Conservation (phyloP, 202 grass and related monocot genomes). For the Carex arenaria region DNA sequence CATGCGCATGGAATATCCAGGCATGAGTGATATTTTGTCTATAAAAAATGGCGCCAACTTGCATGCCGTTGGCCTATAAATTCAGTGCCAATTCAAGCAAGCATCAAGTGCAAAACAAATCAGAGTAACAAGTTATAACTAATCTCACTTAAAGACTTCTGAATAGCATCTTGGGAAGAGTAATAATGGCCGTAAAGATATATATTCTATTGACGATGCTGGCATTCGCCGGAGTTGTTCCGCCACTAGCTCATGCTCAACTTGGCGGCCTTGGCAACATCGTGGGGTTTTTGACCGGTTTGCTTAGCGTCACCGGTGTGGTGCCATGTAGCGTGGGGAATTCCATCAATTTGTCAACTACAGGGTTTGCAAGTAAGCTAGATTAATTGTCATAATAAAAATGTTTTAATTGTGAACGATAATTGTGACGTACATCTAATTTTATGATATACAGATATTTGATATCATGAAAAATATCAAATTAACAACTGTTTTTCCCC, state of each 20-base stretch:
- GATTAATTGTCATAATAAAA: background rate
- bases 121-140: background rate
- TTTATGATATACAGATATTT: too few relatives aligned
- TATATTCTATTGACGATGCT: background rate
- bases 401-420: background rate
- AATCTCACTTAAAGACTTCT: background rate
- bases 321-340: conserved; percentile 40
- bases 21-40: background rate
- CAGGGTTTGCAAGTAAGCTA: conserved; percentile 40
- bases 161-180: background rate
- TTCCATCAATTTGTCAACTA: conserved; percentile 6
- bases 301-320: conserved; percentile 13
- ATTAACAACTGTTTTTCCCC: background rate
- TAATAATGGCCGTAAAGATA: conserved; percentile 11
- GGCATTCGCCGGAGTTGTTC: background rate
- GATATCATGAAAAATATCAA: background rate
- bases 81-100: background rate
- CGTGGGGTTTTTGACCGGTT: background rate
- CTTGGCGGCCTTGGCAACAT: background rate
- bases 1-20: background rate
- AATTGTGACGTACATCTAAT: background rate
- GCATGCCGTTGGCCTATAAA: background rate
- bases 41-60: background rate
- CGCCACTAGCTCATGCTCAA: conserved; percentile 20
- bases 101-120: background rate